A percentile compares a stretch with the other conserved stretches of the same genome.
Evolutionary conservation across 306 rosid species (phyloP).

Genomic region (Sicyos baderoa): DNA sequence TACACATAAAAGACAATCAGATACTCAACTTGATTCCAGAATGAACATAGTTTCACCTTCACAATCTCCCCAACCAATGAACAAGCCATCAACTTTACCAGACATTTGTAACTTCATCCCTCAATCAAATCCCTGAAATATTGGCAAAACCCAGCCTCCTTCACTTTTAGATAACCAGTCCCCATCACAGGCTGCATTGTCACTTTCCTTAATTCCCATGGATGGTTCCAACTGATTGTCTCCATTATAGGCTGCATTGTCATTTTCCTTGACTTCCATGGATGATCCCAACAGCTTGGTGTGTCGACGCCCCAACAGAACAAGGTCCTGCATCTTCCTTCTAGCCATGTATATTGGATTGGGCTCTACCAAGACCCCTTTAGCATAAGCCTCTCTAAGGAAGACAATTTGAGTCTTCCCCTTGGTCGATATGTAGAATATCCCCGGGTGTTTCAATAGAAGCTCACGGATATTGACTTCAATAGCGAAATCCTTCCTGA

Average conservation of each 20-base stretch:
- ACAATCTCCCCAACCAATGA: neutral
- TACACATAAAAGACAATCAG: neutral
- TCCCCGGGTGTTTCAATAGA: slow-evolving; percentile 50
- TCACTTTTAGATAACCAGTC: slow-evolving; percentile 30
- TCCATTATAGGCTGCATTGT: slow-evolving; percentile 18
- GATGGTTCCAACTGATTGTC: slow-evolving; percentile 27
- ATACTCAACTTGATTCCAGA: neutral
- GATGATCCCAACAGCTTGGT: slow-evolving; percentile 31
- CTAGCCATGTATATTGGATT: slow-evolving; percentile 38
- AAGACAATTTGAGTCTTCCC: slow-evolving; percentile 52
- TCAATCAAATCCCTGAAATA: slow-evolving; percentile 41
- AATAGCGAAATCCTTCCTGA: slow-evolving; percentile 48
- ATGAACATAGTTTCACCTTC: neutral
- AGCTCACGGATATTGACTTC: slow-evolving; percentile 57
- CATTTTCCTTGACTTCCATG: slow-evolving; percentile 24
- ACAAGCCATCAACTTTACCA: neutral
- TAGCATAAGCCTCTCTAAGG: slow-evolving; percentile 59
- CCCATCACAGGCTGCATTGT: slow-evolving; percentile 18
- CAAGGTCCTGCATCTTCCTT: slow-evolving; percentile 57
- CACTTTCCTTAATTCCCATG: slow-evolving; percentile 25
- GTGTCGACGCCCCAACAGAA: slow-evolving; percentile 43
- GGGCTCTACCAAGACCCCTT: slow-evolving; percentile 48
- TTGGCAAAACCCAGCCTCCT: slow-evolving; percentile 56
- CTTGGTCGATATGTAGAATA: slow-evolving; percentile 65
- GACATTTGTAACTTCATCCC: slow-evolving; percentile 3